Percentiles rank a stretch among this genome's conserved stretches.
These are phyloP conservation scores for Candida germanica DNA, from an alignment of 805 yeast species.

Conservation along the genomic window DNA sequence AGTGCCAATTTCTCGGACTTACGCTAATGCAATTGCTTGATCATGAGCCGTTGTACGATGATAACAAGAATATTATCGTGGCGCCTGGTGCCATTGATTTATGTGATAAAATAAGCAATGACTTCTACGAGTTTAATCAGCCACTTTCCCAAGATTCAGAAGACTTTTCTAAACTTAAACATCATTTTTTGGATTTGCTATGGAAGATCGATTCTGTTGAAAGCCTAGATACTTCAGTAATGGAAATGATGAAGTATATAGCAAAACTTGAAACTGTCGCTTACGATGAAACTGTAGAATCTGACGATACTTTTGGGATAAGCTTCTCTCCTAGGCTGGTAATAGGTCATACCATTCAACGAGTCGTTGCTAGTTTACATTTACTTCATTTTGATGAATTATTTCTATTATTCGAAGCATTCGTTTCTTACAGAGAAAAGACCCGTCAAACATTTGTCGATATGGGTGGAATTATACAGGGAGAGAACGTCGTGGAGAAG, in stretches of 20 bases:
- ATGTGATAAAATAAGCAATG: conserved; percentile 16
- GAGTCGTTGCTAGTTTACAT: conserved; percentile 29
- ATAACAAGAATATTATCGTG: conserved; percentile 19
- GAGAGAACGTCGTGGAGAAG: not conserved
- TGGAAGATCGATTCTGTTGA: conserved; percentile 53
- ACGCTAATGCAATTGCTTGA: conserved; percentile 43
- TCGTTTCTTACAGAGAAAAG: conserved; percentile 32
- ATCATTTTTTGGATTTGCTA: conserved; percentile 17
- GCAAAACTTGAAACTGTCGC: not conserved
- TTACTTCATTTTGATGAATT: conserved; percentile 38
- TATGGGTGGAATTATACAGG: conserved; percentile 10
- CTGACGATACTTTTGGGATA: not conserved
- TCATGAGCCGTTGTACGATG: conserved; percentile 28
- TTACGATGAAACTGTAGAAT: not conserved
- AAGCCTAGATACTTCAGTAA: conserved; percentile 28
- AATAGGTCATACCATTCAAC: conserved; percentile 32
- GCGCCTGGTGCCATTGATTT: conserved; percentile 34
- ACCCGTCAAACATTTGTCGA: conserved; percentile 19
- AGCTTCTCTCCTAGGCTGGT: conserved; percentile 19
- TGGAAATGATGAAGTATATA: conserved; percentile 4
- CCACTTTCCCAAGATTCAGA: conserved; percentile 2
- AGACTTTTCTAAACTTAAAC: not conserved
- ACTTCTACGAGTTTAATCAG: conserved; percentile 1
- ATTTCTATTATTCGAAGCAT: conserved; percentile 28
- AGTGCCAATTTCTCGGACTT: conserved; percentile 12